Evolutionary conservation across 306 rosid genomes (phyloP), one percentile per base, ranked within the genome.

Genomic region (Prunus campanulata): DNA sequence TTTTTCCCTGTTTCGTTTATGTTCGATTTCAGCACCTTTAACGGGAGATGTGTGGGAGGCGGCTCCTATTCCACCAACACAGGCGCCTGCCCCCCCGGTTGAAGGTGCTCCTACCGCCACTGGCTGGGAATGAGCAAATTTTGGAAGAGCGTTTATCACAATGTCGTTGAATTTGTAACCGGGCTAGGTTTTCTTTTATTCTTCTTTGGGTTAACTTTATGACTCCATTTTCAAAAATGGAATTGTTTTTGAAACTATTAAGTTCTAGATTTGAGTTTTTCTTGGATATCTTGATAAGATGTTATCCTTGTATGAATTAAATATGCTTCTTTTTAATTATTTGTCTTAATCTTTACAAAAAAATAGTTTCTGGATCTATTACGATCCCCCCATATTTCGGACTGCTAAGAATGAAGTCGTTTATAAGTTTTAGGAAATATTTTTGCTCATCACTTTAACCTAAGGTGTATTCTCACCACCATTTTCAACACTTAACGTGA

Each of bases 1-100:
- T 5, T 25, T 66, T 11, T 49, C 18, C 24, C 18, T 7, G 46
- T 14, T 46, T 6, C 13, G 5, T 60, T 44, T 32, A 30, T 27
- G 24, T 44, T 47, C 22, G 32, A 27, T n/a, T 51, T 71, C 69
- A 76, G 88, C 25, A 22, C 69, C 78, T 67, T 3, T 27, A 19
- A 42, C 64, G 0, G 65, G 66, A 8, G 87, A 83, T 2, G 89
- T 79, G 8, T 86, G 89, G 89, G 87, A 86, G 24, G 61, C 72
- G 12, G 79, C 81, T 35, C 42, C 42, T 10, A 44, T 7, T 47
- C 76, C 84, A 20, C 79, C 85, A 30, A 44, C 87, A 27, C 60
- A 54, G 55, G 24, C 62, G 0, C 66, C 69, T 1, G 5, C 81
- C 49, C 42, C 79, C 12, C 1, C 8, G 12, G 59, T 54, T 46